Evolutionary conservation across 495 filamentous ascomycete genomes (phyloP).

Genomic region (Trichoderma erinaceum): DNA sequence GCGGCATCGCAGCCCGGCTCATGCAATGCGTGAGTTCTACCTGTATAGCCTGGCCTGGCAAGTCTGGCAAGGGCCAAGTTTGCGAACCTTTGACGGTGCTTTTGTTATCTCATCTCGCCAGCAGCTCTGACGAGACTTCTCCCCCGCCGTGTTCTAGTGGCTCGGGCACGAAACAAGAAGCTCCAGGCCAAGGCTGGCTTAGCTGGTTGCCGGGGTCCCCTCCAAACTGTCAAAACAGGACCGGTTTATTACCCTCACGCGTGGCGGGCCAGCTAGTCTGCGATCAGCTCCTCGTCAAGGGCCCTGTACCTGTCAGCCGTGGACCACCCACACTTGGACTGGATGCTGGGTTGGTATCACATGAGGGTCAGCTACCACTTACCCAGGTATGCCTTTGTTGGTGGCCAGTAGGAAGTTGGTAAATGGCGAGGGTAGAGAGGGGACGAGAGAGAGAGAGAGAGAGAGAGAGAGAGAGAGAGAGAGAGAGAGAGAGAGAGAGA

Average conservation of each 20-base stretch:
- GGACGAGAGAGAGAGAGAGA: too few species aligned
- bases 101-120: neutral
- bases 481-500: too few species aligned
- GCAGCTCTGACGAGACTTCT: neutral
- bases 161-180: neutral
- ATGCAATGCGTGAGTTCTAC: neutral
- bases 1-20: neutral
- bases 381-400: neutral
- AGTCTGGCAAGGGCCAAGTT: too few species aligned
- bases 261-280: constrained; percentile 9
- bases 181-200: neutral
- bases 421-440: neutral
- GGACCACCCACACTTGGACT: too few species aligned
- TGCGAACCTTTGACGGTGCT: neutral
- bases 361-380: neutral
- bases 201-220: neutral
- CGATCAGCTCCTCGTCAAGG: neutral
- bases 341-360: neutral
- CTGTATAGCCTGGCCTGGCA: too few species aligned
- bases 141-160: neutral
- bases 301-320: neutral
- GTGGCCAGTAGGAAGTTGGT: too few species aligned
- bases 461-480: too few species aligned
- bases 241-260: constrained; percentile 5
- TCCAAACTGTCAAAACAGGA: neutral